Evolutionary conservation across 768 basidiomycete genomes (phyloP).

Genomic region (Mycena metata): DNA sequence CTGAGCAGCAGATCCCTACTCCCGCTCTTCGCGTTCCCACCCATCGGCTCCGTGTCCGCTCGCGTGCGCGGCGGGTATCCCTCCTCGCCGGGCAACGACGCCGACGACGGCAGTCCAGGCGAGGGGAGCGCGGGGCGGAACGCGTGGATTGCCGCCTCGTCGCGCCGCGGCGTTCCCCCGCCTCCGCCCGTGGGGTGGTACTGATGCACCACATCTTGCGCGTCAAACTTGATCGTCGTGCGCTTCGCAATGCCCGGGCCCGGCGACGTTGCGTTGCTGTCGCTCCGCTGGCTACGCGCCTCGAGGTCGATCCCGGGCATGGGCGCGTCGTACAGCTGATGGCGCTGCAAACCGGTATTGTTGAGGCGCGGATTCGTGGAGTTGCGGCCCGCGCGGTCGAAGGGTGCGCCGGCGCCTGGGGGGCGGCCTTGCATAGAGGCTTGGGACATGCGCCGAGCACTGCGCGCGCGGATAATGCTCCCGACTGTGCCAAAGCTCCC

Average conservation of each 20-base stretch:
- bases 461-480: slow-evolving; percentile 85
- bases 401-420: slow-evolving; percentile 54
- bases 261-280: slow-evolving; percentile 47
- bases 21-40: slow-evolving; percentile 12
- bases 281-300: slow-evolving; percentile 55
- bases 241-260: slow-evolving; percentile 49
- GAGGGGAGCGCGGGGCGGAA: slow-evolving; percentile 58
- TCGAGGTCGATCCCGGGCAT: slow-evolving; percentile 66
- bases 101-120: slow-evolving; percentile 41
- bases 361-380: slow-evolving; percentile 39
- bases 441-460: slow-evolving; percentile 57
- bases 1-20: slow-evolving; percentile 33
- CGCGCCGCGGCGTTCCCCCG: slow-evolving; percentile 56
- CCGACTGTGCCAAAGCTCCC: slow-evolving; percentile 94
- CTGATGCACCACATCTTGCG: slow-evolving; percentile 79
- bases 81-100: slow-evolving; percentile 46
- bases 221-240: slow-evolving; percentile 83
- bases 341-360: slow-evolving; percentile 70
- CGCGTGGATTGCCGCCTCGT: slow-evolving; percentile 56
- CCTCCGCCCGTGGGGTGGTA: slow-evolving; percentile 69
- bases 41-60: slow-evolving; percentile 31
- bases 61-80: slow-evolving; percentile 35
- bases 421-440: slow-evolving; percentile 44
- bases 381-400: slow-evolving; percentile 42
- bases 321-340: slow-evolving; percentile 92